phyloP scores from a whole-genome alignment of 257 asterid genomes.

The Solanum okadae region DNA sequence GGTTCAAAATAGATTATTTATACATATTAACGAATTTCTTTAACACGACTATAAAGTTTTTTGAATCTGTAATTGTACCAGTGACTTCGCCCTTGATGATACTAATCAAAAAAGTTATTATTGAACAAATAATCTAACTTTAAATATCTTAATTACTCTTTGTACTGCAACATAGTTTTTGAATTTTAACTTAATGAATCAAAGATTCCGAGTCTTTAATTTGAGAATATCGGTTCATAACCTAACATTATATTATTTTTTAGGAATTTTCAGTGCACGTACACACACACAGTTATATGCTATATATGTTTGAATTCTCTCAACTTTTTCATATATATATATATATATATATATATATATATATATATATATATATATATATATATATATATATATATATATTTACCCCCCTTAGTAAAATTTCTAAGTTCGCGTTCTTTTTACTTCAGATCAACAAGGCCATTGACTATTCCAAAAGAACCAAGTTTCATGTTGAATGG shows the following conservation, averaged over 20 bases:
- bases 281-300: not conserved
- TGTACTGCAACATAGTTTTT: too few species aligned
- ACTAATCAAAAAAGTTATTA: too few species aligned
- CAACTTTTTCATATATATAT: not conserved
- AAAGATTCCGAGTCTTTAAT: not conserved
- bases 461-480: slow-evolving; percentile 66
- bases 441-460: slow-evolving; percentile 53
- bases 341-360: too few species aligned
- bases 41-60: not conserved
- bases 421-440: rapidly evolving
- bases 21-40: not conserved
- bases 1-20: not conserved
- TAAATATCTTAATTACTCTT: too few species aligned
- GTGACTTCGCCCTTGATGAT: not conserved
- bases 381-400: too few species aligned
- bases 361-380: too few species aligned
- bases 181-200: not conserved
- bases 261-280: not conserved
- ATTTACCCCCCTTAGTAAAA: not conserved
- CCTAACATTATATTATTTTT: not conserved
- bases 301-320: too few species aligned
- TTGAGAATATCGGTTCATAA: not conserved
- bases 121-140: too few species aligned
- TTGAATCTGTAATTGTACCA: not conserved
- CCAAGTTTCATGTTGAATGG: slow-evolving; percentile 41